Evolutionary conservation across 2,329 filamentous ascomycete genomes (phyloP).

Genomic region (Paraphoma sp.): DNA sequence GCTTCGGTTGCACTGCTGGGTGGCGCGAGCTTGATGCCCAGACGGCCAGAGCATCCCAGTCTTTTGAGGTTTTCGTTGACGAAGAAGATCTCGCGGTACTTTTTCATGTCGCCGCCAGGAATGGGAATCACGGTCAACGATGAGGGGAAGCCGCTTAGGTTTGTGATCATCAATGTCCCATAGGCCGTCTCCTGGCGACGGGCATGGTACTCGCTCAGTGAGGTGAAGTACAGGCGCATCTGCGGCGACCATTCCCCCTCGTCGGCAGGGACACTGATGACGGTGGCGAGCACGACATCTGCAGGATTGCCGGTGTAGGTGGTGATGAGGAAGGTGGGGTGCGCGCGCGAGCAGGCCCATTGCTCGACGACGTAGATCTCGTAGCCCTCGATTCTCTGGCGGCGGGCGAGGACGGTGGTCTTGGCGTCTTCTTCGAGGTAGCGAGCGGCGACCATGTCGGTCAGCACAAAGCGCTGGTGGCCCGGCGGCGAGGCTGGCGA

Average conservation of each 20-base stretch:
- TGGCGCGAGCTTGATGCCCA: constrained; percentile 79
- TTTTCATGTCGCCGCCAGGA: constrained; percentile 82
- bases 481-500: constrained; percentile 34
- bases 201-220: constrained; percentile 84
- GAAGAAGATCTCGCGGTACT: constrained; percentile 83
- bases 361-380: constrained; percentile 96
- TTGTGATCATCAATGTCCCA: constrained; percentile 91
- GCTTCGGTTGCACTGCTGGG: constrained; percentile 83
- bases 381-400: constrained; percentile 76
- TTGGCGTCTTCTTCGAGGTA: constrained; percentile 84
- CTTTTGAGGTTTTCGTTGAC: constrained; percentile 95
- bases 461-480: constrained; percentile 67
- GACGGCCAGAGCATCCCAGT: constrained; percentile 87
- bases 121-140: constrained; percentile 90
- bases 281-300: constrained; percentile 78
- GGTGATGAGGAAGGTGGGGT: constrained; percentile 89
- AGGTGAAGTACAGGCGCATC: constrained; percentile 83
- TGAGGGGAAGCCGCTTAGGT: constrained; percentile 89
- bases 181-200: constrained; percentile 80
- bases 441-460: constrained; percentile 70
- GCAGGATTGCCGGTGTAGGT: constrained; percentile 89
- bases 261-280: constrained; percentile 82
- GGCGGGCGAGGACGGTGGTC: constrained; percentile 76
- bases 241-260: constrained; percentile 80
- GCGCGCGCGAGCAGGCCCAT: constrained; percentile 91